Evolutionary conservation across 2,329 filamentous ascomycete species (phyloP), one percentile per base, ranked within the genome.

Genomic region (Xylaria sp.): DNA sequence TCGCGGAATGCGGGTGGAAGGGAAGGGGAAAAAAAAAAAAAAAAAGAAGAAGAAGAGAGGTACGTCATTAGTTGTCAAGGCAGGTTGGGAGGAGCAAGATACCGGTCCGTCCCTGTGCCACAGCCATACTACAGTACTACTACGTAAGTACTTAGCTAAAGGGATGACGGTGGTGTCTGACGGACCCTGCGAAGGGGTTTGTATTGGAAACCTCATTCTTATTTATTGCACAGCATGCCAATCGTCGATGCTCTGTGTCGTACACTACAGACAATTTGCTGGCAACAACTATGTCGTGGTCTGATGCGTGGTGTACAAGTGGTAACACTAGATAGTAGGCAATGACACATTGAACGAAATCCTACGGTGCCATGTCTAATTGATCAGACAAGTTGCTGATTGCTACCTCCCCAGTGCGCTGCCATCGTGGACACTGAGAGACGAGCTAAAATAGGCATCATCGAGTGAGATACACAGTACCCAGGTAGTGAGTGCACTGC

Each of bases 181-280:
- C 37, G 23, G 50, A 23, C 27, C n/a, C 50, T 64, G 59, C 18
- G 54, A 63, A 58, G 54, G 55, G 29, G 44, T 37, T 63, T 69
- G 59, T 54, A 55, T 54, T 54, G 18, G 32, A 44, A 65, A 59
- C 37, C 21, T 53, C 58, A 42, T 51, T 44, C 57, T 55, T 29
- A 21, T n/a, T 51, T 47, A 51, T 61, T 50, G 57, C 58, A 61
- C 47, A 63, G 47, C 60, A 44, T 59, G 59, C 63, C 60, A 68
- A 65, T 60, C 62, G 55, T 54, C 27, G 21, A 51, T 44, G 48
- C 37, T 47, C 23, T 54, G 51, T 54, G 54, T 66, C 42, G 50
- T 63, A 32, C 27, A 51, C 48, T 42, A 16, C 42, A 32, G 29
- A 58, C 59, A 37, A 58, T 69, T 65, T 68, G 62, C 10, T 68